Base-by-base conservation (phyloP, 2,329 filamentous ascomycete genomes). In the Colletotrichum sp. region DNA sequence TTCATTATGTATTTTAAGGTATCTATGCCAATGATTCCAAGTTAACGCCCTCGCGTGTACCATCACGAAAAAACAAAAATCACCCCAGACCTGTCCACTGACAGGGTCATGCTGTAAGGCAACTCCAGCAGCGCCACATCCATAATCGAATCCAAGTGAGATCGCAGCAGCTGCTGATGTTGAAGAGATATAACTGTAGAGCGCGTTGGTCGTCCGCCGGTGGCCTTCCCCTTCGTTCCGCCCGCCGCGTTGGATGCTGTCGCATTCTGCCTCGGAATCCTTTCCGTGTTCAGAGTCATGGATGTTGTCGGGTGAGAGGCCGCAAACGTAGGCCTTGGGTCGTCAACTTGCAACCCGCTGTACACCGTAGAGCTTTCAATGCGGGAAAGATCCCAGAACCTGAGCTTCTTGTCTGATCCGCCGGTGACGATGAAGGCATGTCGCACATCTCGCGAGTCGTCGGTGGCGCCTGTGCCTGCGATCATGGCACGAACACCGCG, bases 41-140 rank as follows among this genome's bases (percentile, higher is more conserved):
- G 7, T 48, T 21, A 76, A 74, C 61, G 73, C 69, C 73, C 18
- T 30, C 10, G 36, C 21, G 9, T 5, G 30, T 32, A 28, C 48
- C 66, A 16, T 62, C 69, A 78, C 13, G 76, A 77, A 81, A 93
- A 98, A 69, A 98, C 93, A 88, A 97, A 98, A 61, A 98, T 92
- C 82, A 96, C 93, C 1, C 97, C 97, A 52, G 93, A 94, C 79
- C 96, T 89, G 87, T 99, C 97, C 69, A 94, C 96, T 78, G 94
- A 97, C 65, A 98, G 89, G 38, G 96, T 94, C 95, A 98, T 98
- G 6, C 94, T 94, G 83, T 98, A 98, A 28, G 97, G 97, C 78
- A 91, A 89, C 86, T 98, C 95, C 79, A 99, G 84, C 81, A 98
- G 86, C n/a, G 94, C 94, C 78, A 98, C 92, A 85, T 98, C 96